These are phyloP conservation scores for Yamadazyma dendronema DNA, from an alignment of 1,139 yeast species.

Conservation along the genomic window DNA sequence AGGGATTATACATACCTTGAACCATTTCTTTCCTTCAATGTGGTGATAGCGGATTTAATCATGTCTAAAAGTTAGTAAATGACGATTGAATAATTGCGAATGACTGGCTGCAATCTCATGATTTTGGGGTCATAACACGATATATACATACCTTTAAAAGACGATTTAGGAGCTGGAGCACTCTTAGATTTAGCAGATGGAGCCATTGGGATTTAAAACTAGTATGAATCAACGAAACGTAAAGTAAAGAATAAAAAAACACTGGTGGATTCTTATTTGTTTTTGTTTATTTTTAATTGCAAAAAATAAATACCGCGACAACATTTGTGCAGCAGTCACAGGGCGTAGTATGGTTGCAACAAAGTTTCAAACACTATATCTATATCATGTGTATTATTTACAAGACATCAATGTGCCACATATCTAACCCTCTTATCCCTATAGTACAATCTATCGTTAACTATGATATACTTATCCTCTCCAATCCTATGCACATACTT, in stretches of 20 bases:
- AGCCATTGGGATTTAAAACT: constrained; percentile 14
- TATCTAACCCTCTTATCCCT: too few relatives aligned
- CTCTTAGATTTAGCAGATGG: constrained; percentile 20
- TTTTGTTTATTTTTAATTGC: constrained; percentile 15
- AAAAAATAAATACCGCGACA: constrained; percentile 9
- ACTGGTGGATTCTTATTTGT: neutral
- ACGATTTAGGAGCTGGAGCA: constrained; percentile 35
- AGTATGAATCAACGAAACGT: too few relatives aligned
- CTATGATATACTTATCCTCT: too few relatives aligned
- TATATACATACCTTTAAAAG: constrained; percentile 50
- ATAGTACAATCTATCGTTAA: too few relatives aligned
- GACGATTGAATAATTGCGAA: too few relatives aligned
- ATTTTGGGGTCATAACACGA: neutral
- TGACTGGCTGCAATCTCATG: too few relatives aligned
- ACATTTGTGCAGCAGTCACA: constrained; percentile 4
- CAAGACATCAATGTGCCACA: too few relatives aligned
- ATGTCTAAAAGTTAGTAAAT: constrained; percentile 47
- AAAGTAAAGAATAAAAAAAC: constrained; percentile 1
- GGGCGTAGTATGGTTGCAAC: too few relatives aligned
- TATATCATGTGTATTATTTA: too few relatives aligned
- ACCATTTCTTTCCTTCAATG: constrained; percentile 80
- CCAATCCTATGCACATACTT: constrained; percentile 64
- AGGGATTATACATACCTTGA: constrained; percentile 56
- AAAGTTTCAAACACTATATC: neutral
- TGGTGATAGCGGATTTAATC: constrained; percentile 70